These are phyloP conservation scores for Coemansia sp. DNA, from an alignment of 192 early-diverging fungal species.

Conservation along the genomic window DNA sequence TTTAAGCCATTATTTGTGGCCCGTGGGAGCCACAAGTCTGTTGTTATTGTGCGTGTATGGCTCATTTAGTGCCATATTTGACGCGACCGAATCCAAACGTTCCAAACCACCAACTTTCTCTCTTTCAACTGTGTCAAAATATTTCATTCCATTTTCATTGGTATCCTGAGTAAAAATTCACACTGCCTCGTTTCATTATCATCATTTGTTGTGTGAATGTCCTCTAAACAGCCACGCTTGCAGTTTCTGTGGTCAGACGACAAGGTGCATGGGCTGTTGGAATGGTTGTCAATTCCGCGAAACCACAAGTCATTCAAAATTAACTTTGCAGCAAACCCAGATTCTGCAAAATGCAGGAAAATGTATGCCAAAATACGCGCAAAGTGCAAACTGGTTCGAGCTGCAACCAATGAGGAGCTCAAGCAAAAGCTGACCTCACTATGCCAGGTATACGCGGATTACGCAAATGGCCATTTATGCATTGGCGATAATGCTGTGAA, in stretches of 20 bases:
- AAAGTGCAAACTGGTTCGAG: not conserved
- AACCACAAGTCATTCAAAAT: not conserved
- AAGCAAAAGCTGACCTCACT: not conserved
- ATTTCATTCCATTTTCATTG: no score
- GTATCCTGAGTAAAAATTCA: no score
- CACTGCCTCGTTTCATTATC: no score
- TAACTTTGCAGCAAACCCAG: not conserved
- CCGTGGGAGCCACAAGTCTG: not conserved
- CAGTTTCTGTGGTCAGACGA: not conserved
- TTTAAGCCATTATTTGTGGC: not conserved
- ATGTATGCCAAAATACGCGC: conserved; percentile 2
- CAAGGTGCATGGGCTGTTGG: not conserved
- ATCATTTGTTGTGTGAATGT: no score
- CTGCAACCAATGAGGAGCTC: not conserved
- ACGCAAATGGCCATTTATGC: not conserved
- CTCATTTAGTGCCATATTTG: not conserved
- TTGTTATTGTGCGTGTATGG: not conserved
- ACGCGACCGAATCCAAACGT: not conserved
- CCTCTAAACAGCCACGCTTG: no score
- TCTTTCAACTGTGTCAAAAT: no score
- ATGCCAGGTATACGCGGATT: not conserved
- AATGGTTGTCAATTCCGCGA: not conserved
- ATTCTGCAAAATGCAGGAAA: not conserved
- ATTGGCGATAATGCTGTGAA: not conserved
- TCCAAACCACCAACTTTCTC: not conserved